phyloP scores from a whole-genome alignment of 148 eudicot species.

The Hydrangea macrophylla region DNA sequence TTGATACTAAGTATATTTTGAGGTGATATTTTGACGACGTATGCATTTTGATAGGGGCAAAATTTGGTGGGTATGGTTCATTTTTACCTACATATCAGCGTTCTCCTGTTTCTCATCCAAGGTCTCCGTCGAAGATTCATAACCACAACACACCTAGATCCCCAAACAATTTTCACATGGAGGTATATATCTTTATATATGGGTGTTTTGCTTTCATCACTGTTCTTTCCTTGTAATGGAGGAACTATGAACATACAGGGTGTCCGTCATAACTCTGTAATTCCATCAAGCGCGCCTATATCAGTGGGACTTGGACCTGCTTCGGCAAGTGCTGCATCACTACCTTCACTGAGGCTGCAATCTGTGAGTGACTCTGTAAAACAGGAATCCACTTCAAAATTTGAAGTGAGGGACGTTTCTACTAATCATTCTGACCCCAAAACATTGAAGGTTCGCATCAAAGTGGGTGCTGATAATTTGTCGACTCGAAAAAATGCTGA shows the following conservation, averaged over 20 bases:
- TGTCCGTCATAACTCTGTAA: constrained; percentile 36
- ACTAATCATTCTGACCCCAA: constrained; percentile 46
- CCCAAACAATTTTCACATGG: constrained; percentile 47
- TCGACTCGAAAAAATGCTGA: constrained; percentile 67
- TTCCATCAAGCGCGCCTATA: constrained; percentile 43
- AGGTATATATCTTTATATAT: constrained; percentile 46
- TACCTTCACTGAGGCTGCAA: constrained; percentile 29
- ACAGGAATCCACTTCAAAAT: constrained; percentile 39
- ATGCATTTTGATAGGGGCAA: constrained; percentile 60
- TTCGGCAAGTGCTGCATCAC: constrained; percentile 34
- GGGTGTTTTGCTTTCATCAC: background rate
- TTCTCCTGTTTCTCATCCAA: constrained; percentile 65
- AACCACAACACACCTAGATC: constrained; percentile 39
- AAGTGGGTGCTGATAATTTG: constrained; percentile 75
- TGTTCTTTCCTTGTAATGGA: constrained; percentile 12
- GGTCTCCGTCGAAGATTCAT: constrained; percentile 54
- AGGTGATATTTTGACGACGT: constrained; percentile 31
- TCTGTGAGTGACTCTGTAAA: constrained; percentile 26
- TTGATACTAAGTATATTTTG: constrained; percentile 19
- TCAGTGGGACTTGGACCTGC: constrained; percentile 41
- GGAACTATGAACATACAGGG: constrained; percentile 41
- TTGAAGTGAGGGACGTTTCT: constrained; percentile 29
- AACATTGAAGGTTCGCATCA: constrained; percentile 76
- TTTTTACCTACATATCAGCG: constrained; percentile 81
- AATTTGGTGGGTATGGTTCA: constrained; percentile 92